Percentiles rank a stretch among this genome's conserved stretches.
These are phyloP conservation scores for Mycena crocata DNA, from an alignment of 768 basidiomycete genomes.

Conservation along the genomic window DNA sequence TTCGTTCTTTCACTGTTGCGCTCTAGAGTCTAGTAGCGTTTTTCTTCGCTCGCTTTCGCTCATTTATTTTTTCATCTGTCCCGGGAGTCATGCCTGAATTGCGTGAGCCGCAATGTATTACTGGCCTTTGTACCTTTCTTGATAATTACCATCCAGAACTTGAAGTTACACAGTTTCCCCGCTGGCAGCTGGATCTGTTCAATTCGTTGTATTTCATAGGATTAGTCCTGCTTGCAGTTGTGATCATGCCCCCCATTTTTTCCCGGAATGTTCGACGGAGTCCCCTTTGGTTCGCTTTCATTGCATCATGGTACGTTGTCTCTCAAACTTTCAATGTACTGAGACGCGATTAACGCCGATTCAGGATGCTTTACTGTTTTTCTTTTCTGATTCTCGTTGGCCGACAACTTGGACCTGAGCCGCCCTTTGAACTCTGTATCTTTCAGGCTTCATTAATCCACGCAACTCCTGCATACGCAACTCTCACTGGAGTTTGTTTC, in stretches of 20 bases:
- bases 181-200: slow-evolving; percentile 9
- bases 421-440: slow-evolving; percentile 38
- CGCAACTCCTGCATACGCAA: slow-evolving; percentile 33
- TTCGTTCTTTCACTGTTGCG: not conserved
- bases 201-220: slow-evolving; percentile 12
- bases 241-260: slow-evolving; percentile 18
- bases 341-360: too few relatives aligned
- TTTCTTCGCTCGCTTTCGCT: not conserved
- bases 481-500: slow-evolving; percentile 27
- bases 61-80: not conserved
- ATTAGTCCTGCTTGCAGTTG: not conserved
- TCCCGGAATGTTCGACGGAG: slow-evolving; percentile 30
- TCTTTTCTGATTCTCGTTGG: slow-evolving; percentile 39
- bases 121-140: not conserved
- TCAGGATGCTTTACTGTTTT: slow-evolving; percentile 38
- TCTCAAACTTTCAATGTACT: too few relatives aligned
- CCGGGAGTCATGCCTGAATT: slow-evolving; percentile 6
- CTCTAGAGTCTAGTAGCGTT: not conserved
- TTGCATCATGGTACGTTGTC: too few relatives aligned
- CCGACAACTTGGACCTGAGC: slow-evolving; percentile 35
- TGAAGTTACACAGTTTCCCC: not conserved
- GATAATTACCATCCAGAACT: not conserved
- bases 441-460: slow-evolving; percentile 42
- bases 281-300: slow-evolving; percentile 38
- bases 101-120: not conserved